Conservation (phyloP, 2,329 filamentous ascomycete genomes). For the Pyricularia grisea region DNA sequence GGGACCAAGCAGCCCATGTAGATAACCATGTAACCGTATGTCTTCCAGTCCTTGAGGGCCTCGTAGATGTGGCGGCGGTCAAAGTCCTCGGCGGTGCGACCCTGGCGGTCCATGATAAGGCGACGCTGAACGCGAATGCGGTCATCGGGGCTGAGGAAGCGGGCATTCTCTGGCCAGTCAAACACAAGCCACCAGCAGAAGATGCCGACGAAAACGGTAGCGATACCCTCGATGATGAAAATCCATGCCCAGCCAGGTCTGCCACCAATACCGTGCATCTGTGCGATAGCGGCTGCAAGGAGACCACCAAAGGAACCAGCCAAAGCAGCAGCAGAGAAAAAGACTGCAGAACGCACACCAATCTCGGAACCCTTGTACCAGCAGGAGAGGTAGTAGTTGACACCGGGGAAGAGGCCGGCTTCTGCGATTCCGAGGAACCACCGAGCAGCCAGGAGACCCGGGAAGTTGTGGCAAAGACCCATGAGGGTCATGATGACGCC, state of each 20-base stretch:
- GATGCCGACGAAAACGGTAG: slow-evolving; percentile 60
- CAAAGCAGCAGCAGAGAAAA: slow-evolving; percentile 75
- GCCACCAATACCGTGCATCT: slow-evolving; percentile 56
- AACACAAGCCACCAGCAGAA: slow-evolving; percentile 69
- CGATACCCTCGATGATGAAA: slow-evolving; percentile 60
- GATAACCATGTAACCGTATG: slow-evolving; percentile 62
- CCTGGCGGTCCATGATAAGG: slow-evolving; percentile 61
- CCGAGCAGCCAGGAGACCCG: slow-evolving; percentile 28
- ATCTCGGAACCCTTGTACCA: slow-evolving; percentile 79
- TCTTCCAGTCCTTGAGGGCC: slow-evolving; percentile 76
- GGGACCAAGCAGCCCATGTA: slow-evolving; percentile 70
- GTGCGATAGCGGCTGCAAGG: slow-evolving; percentile 60
- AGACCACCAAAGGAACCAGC: slow-evolving; percentile 72
- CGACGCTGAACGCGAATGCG: slow-evolving; percentile 63
- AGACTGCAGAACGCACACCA: slow-evolving; percentile 69
- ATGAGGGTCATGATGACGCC: slow-evolving; percentile 35
- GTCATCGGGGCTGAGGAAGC: slow-evolving; percentile 61
- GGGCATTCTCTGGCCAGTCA: slow-evolving; percentile 71
- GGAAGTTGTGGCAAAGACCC: slow-evolving; percentile 31
- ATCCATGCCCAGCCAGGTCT: slow-evolving; percentile 55
- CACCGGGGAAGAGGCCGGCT: slow-evolving; percentile 39
- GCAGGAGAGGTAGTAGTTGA: slow-evolving; percentile 73
- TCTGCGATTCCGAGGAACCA: slow-evolving; percentile 36
- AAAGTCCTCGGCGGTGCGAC: slow-evolving; percentile 67
- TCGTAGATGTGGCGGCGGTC: slow-evolving; percentile 63